Evolutionary conservation across 2,329 filamentous ascomycete genomes (phyloP).

Genomic region (Mycogone perniciosa): DNA sequence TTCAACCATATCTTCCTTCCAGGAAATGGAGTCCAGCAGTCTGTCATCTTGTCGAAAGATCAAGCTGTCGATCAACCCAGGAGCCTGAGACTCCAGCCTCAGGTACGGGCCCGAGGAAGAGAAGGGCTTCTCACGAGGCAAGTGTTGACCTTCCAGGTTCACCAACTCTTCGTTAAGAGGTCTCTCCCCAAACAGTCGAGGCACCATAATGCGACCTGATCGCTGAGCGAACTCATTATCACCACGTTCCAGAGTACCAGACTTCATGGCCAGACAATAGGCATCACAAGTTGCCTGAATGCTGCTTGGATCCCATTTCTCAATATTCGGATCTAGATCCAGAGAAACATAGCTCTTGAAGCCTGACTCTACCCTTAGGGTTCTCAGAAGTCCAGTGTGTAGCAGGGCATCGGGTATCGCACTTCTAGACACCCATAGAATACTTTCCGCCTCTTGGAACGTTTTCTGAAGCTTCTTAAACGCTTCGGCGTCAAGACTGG

Average conservation of each 20-base stretch:
- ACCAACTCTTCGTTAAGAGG: neutral
- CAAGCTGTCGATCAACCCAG: slow-evolving; percentile 3
- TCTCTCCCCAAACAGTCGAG: neutral
- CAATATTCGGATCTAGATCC: neutral
- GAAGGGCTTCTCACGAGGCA: neutral
- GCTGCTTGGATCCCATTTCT: neutral
- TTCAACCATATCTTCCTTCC: slow-evolving; percentile 2
- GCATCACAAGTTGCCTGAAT: neutral
- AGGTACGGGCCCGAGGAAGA: neutral
- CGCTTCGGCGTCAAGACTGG: neutral
- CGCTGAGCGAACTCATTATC: neutral
- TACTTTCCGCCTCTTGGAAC: neutral
- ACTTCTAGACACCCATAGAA: neutral
- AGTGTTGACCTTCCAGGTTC: neutral
- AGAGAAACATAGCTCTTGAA: slow-evolving; percentile 13
- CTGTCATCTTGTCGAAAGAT: neutral
- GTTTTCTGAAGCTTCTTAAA: neutral
- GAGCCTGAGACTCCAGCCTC: neutral
- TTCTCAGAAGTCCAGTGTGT: slow-evolving; percentile 12
- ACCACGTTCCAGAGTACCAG: neutral
- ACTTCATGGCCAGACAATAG: neutral
- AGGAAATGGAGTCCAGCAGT: neutral
- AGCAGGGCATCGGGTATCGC: slow-evolving; percentile 1
- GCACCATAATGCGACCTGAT: neutral
- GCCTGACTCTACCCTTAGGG: slow-evolving; percentile 11